These are phyloP conservation scores for Pistacia integerrima DNA, from an alignment of 345 rosid species.

Conservation along the genomic window DNA sequence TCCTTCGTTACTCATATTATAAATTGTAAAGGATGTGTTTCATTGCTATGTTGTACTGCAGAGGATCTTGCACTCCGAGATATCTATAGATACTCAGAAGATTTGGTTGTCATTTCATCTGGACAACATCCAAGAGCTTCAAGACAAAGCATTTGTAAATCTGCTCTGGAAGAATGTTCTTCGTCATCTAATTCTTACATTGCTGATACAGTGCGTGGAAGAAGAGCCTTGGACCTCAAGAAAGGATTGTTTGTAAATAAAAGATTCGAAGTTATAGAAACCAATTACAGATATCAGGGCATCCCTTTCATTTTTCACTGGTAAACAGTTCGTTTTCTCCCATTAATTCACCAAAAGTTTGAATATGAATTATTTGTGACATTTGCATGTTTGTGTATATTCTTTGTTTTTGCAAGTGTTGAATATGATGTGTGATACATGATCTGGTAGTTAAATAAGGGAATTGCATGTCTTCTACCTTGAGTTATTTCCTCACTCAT, in stretches of 20 bases:
- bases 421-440: conserved; percentile 2
- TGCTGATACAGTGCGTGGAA: conserved; percentile 28
- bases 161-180: conserved; percentile 33
- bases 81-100: conserved; percentile 34
- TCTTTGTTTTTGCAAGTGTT: background rate
- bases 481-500: background rate
- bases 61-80: conserved; percentile 56
- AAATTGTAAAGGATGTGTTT: conserved; percentile 12
- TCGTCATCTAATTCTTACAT: conserved; percentile 23
- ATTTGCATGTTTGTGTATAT: background rate
- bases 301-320: conserved; percentile 48
- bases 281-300: conserved; percentile 28
- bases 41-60: conserved; percentile 26
- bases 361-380: background rate
- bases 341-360: background rate
- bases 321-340: conserved; percentile 27
- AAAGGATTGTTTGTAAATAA: conserved; percentile 41
- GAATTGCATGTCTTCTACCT: background rate
- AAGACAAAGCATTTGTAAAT: conserved; percentile 22
- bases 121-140: conserved; percentile 36
- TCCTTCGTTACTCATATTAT: background rate
- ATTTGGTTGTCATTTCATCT: conserved; percentile 22
- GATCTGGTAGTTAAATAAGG: background rate
- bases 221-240: conserved; percentile 19
- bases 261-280: conserved; percentile 22